A percentile compares a stretch with the other conserved stretches of the same genome.
Evolutionary conservation across 805 yeast genomes (phyloP).

Genomic region (Wickerhamomyces alni): DNA sequence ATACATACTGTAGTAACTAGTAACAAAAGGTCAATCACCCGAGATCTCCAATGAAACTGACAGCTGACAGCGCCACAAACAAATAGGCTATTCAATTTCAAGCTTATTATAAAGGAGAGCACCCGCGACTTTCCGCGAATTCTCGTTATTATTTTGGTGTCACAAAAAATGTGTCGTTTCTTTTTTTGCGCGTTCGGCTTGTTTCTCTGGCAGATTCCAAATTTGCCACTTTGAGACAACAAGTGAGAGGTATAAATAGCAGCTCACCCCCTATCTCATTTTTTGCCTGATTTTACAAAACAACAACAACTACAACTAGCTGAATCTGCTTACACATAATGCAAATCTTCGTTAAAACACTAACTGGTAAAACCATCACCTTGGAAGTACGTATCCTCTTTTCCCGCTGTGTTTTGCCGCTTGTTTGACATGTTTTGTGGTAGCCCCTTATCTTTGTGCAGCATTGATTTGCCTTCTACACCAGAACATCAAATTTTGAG

Average conservation of each 20-base stretch:
- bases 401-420: not conserved
- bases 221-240: no score
- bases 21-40: no score
- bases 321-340: constrained; percentile 38
- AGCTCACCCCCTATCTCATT: not conserved
- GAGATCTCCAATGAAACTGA: no score
- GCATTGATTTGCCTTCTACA: not conserved
- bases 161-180: constrained; percentile 7
- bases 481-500: not conserved
- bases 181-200: constrained; percentile 2
- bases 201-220: no score
- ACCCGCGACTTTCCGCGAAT: not conserved
- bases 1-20: no score
- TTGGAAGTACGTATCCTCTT: constrained; percentile 39
- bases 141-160: not conserved
- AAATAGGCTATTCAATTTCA: no score
- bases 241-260: constrained; percentile 4
- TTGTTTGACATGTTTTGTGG: constrained; percentile 9
- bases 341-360: constrained; percentile 88
- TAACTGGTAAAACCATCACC: constrained; percentile 88
- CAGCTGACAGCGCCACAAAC: no score
- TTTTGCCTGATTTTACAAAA: constrained; percentile 1
- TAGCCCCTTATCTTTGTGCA: constrained; percentile 12
- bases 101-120: constrained; percentile 1
- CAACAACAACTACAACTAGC: constrained; percentile 1